These are phyloP conservation scores for Fusarium sp. DNA, from an alignment of 2,329 filamentous ascomycete genomes.

Conservation along the genomic window DNA sequence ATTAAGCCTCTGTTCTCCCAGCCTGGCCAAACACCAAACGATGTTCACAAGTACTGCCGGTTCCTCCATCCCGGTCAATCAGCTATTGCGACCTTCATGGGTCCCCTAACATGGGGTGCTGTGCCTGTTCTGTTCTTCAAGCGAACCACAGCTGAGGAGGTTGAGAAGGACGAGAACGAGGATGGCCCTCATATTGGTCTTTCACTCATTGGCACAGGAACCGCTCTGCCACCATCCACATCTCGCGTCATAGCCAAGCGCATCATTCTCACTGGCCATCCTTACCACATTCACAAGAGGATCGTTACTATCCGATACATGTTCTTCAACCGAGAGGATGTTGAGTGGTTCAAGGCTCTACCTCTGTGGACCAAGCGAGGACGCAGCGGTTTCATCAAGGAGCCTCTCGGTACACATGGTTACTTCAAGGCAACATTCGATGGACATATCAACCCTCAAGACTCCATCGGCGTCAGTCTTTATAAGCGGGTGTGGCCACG, in stretches of 20 bases:
- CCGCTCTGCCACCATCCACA: constrained; percentile 79
- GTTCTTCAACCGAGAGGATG: constrained; percentile 98
- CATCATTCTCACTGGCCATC: constrained; percentile 92
- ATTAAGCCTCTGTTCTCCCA: constrained; percentile 93
- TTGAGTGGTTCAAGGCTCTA: constrained; percentile 97
- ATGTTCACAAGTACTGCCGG: constrained; percentile 96
- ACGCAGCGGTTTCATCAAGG: constrained; percentile 90
- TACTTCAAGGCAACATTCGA: constrained; percentile 99
- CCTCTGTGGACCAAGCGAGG: constrained; percentile 94
- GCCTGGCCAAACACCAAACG: constrained; percentile 89
- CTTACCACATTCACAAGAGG: constrained; percentile 98
- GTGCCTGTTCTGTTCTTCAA: constrained; percentile 92
- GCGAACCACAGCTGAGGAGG: constrained; percentile 57
- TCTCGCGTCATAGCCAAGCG: constrained; percentile 90
- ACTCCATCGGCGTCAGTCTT: constrained; percentile 88
- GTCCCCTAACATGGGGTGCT: constrained; percentile 90
- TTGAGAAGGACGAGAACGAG: constrained; percentile 53
- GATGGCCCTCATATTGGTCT: constrained; percentile 62
- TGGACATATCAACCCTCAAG: constrained; percentile 93
- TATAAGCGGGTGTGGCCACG: constrained; percentile 89
- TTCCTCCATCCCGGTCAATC: constrained; percentile 91
- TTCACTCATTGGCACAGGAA: constrained; percentile 85
- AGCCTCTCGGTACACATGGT: constrained; percentile 94
- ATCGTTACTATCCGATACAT: constrained; percentile 98
- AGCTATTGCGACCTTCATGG: constrained; percentile 88